Evolutionary conservation across 2,329 filamentous ascomycete genomes (phyloP).

Genomic region (Phialemoniopsis sp.): DNA sequence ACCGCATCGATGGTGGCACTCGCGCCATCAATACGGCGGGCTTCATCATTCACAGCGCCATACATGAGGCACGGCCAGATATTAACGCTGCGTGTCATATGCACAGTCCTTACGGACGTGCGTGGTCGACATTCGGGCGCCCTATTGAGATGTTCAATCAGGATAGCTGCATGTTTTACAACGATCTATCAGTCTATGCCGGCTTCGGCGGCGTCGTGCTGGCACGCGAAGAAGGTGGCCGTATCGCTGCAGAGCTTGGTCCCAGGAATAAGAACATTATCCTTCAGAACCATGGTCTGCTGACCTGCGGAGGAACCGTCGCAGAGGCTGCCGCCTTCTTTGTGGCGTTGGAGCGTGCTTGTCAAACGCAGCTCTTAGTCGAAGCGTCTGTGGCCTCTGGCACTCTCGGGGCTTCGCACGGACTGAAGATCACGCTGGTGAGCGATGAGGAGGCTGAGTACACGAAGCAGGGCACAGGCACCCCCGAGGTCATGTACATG

Average conservation of each 20-base stretch:
- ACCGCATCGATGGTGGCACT: slow-evolving; percentile 51
- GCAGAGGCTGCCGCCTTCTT: slow-evolving; percentile 63
- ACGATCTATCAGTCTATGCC: slow-evolving; percentile 52
- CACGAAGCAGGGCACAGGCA: slow-evolving; percentile 16
- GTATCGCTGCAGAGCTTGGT: slow-evolving; percentile 51
- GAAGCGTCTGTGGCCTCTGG: slow-evolving; percentile 39
- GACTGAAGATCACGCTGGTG: slow-evolving; percentile 27
- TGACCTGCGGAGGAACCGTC: slow-evolving; percentile 56
- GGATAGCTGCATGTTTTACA: slow-evolving; percentile 59
- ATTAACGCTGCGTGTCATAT: slow-evolving; percentile 64
- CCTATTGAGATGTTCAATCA: slow-evolving; percentile 66
- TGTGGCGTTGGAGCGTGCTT: slow-evolving; percentile 62
- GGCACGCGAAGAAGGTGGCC: slow-evolving; percentile 47
- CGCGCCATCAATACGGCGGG: slow-evolving; percentile 62
- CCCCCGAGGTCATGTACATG: slow-evolving; percentile 25
- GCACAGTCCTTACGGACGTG: slow-evolving; percentile 59
- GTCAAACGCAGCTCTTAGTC: slow-evolving; percentile 60
- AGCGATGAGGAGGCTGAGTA: slow-evolving; percentile 34
- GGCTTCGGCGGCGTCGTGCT: slow-evolving; percentile 58
- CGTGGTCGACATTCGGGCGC: slow-evolving; percentile 60
- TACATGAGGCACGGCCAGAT: slow-evolving; percentile 59
- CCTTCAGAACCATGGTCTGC: slow-evolving; percentile 56
- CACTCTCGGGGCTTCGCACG: slow-evolving; percentile 3
- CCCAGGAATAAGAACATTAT: slow-evolving; percentile 40
- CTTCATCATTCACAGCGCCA: slow-evolving; percentile 63